Percentiles rank a stretch among this genome's conserved stretches.
These are phyloP conservation scores for Penicillium arizonense DNA, from an alignment of 495 filamentous ascomycete species.

Conservation along the genomic window DNA sequence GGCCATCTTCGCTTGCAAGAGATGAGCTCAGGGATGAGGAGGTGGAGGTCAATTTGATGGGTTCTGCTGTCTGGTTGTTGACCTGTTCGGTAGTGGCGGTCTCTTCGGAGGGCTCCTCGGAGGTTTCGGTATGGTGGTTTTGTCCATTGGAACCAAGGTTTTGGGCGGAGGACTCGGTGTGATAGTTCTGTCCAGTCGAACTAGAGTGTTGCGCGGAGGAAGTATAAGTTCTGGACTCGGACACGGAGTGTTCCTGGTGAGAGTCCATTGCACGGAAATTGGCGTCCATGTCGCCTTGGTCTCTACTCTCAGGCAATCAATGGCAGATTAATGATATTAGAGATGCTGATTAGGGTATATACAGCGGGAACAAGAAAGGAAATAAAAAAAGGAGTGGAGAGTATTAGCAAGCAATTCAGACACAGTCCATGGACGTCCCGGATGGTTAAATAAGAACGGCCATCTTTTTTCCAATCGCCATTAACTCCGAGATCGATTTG, in stretches of 20 bases:
- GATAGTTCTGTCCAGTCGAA: background rate
- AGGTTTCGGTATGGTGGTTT: background rate
- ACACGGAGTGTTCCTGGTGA: conserved; percentile 1
- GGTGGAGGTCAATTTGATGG: conserved; percentile 12
- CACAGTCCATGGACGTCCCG: no score
- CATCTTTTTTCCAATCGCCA: background rate
- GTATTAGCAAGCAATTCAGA: background rate
- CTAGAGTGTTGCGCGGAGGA: background rate
- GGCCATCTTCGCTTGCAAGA: conserved; percentile 46
- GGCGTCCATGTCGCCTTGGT: conserved; percentile 22
- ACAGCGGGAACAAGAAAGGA: conserved; percentile 4
- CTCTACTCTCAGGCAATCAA: conserved; percentile 15
- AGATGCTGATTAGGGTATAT: conserved; percentile 9
- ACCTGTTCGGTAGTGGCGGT: conserved; percentile 1
- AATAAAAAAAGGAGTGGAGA: conserved; percentile 8
- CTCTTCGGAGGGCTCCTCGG: background rate
- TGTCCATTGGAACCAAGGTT: no score
- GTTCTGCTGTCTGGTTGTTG: conserved; percentile 9
- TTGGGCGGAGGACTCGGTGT: background rate
- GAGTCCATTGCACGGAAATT: conserved; percentile 17
- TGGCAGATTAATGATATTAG: conserved; percentile 13
- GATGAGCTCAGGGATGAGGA: conserved; percentile 20
- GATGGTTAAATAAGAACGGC: background rate
- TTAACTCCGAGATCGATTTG: conserved; percentile 5
- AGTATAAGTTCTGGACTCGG: background rate